Conservation (phyloP, 108 stramenopile species). For the Cylindrotheca closterium region DNA sequence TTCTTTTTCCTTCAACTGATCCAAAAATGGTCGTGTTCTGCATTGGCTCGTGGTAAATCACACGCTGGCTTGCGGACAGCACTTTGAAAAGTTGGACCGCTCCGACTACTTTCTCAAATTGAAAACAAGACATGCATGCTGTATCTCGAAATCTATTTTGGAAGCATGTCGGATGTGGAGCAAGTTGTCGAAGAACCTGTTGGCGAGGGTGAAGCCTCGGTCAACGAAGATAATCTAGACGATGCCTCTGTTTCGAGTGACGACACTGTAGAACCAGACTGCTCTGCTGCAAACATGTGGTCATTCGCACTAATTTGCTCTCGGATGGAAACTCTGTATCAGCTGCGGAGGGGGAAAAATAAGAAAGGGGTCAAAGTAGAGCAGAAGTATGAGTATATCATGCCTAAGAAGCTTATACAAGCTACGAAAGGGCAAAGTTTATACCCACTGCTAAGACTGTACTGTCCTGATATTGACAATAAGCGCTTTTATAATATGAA, state of each 20-base stretch:
- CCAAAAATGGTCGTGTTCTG: no score
- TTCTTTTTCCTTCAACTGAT: no score
- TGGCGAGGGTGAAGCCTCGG: no score
- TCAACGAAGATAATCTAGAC: no score
- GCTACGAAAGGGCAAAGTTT: slow-evolving; percentile 28
- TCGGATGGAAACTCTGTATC: slow-evolving; percentile 62
- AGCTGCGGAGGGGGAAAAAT: slow-evolving; percentile 17
- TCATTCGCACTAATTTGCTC: slow-evolving; percentile 47
- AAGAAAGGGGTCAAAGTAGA: slow-evolving; percentile 3
- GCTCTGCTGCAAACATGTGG: slow-evolving; percentile 50
- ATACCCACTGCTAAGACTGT: slow-evolving; percentile 45
- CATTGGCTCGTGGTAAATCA: no score
- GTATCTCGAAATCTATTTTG: no score
- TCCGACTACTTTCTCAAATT: no score
- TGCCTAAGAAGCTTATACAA: slow-evolving; percentile 36
- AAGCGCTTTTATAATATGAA: slow-evolving; percentile 58
- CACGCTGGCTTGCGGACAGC: no score
- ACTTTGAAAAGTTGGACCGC: no score
- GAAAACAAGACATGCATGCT: no score
- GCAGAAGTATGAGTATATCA: slow-evolving; percentile 41
- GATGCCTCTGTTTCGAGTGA: slow-evolving; percentile 16
- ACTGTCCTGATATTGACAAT: slow-evolving; percentile 55
- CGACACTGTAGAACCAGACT: slow-evolving; percentile 48
- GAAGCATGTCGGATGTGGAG: no score
- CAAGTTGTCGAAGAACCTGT: no score